Base-by-base conservation (phyloP, 2,329 filamentous ascomycete species). In the Fusarium torulosum region DNA sequence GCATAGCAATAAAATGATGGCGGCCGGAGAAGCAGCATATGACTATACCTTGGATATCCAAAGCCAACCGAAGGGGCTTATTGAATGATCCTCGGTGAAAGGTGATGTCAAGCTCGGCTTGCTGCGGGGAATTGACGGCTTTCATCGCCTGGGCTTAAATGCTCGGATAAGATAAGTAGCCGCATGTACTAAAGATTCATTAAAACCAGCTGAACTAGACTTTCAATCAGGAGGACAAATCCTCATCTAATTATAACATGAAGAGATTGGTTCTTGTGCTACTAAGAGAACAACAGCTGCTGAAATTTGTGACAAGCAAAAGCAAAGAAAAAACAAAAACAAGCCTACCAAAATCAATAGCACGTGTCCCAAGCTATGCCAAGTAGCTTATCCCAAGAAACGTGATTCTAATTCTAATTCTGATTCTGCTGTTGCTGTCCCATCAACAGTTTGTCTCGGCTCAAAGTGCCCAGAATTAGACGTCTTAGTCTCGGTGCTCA, bases 21-120 rank as follows among this genome's bases (percentile, higher is more conserved):
- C 21, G 38, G 29, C 49, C 14, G 59, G 19, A 44, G 44, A 49
- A 35, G 43, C n/a, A 62, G 21, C 29, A 52, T 35, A 44, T 41
- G 29, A 40, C 43, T 63, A 63, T 63, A 63, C 60, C 60, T 70
- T 59, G 59, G 63, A 65, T 66, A 71, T 63, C 59, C 50, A 52
- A 60, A 56, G 62, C 44, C 52, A 66, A 55, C 63, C 71, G 57
- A 60, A 69, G 41, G 67, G 44, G 60, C 60, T 63, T 63, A 59
- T 69, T 72, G 69, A 64, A 58, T 62, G 51, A 57, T 67, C 72
- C 72, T 74, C 72, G 72, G 72, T 63, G 72, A 54, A 37, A 51
- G 72, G 71, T 73, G 69, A 75, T 73, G 68, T 73, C 60, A 67
- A 67, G 70, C 74, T 80, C 79, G 79, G 79, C 70, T 80, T 80